Conservation (phyloP, 2,329 filamentous ascomycete species). For the Venturiaceae sp. region DNA sequence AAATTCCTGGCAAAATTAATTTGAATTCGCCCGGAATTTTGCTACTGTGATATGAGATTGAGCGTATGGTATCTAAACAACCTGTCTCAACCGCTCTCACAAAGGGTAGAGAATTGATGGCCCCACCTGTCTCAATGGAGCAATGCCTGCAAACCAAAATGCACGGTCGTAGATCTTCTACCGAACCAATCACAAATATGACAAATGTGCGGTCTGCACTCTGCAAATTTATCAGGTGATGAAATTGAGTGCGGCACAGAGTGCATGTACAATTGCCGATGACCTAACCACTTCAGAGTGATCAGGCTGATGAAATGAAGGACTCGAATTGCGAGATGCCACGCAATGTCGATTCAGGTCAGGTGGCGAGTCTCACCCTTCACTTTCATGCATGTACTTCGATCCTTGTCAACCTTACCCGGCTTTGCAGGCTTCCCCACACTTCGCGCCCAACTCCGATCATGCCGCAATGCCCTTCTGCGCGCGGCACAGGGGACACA, state of each 20-base stretch:
- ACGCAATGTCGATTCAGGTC: not conserved
- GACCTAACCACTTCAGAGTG: not conserved
- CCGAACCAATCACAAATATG: not conserved
- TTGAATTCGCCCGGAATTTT: too few species aligned
- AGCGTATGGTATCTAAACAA: too few species aligned
- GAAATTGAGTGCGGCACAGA: not conserved
- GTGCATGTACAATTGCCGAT: not conserved
- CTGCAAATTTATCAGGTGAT: not conserved
- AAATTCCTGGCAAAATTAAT: too few species aligned
- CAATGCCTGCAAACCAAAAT: not conserved
- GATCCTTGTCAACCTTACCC: not conserved
- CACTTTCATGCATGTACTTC: not conserved
- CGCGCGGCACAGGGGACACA: not conserved
- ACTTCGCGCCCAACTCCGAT: not conserved
- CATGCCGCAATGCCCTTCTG: not conserved
- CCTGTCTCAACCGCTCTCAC: too few species aligned
- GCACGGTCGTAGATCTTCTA: not conserved
- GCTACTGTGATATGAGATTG: too few species aligned
- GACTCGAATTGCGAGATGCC: not conserved
- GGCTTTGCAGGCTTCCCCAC: not conserved
- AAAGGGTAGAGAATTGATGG: too few species aligned
- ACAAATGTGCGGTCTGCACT: not conserved
- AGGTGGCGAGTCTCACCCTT: not conserved
- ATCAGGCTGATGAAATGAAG: not conserved
- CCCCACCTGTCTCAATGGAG: too few species aligned